Conservation (phyloP, 192 early-diverging fungal genomes). For the Nowakowskiella sp. region DNA sequence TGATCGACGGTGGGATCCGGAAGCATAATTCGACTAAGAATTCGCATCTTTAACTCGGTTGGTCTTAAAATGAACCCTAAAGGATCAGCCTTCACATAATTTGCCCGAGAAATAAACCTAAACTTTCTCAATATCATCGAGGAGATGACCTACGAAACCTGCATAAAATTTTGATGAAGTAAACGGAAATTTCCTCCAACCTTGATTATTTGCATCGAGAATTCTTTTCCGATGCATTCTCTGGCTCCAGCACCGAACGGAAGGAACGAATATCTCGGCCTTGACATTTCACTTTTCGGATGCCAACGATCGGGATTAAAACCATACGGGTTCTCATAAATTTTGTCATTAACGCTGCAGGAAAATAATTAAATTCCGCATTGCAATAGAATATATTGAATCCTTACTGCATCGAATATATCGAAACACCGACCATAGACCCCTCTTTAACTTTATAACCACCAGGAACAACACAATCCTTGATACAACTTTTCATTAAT, state of each 20-base stretch:
- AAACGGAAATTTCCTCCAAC: too few relatives aligned
- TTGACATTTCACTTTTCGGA: conserved; percentile 41
- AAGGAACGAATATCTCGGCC: conserved; percentile 41
- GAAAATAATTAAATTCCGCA: too few relatives aligned
- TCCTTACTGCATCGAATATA: conserved; percentile 37
- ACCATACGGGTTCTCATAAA: conserved; percentile 32
- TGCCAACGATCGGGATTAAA: conserved; percentile 49
- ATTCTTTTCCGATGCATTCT: conserved; percentile 49
- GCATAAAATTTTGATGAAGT: too few relatives aligned
- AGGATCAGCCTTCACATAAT: background rate
- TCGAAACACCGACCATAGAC: conserved; percentile 11
- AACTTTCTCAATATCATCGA: conserved; percentile 39
- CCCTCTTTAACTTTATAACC: conserved; percentile 28
- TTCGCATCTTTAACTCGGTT: background rate
- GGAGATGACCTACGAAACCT: too few relatives aligned
- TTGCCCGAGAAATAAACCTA: too few relatives aligned
- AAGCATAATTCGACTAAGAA: conserved; percentile 1
- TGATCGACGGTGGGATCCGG: too few relatives aligned
- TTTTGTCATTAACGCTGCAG: conserved; percentile 26
- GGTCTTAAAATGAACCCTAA: background rate
- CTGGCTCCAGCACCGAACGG: conserved; percentile 42
- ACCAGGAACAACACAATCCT: conserved; percentile 36
- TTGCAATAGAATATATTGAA: too few relatives aligned
- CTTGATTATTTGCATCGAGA: conserved; percentile 50
- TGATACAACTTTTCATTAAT: conserved; percentile 27